Conservation (phyloP, 345 rosid genomes). For the Salix exigua region DNA sequence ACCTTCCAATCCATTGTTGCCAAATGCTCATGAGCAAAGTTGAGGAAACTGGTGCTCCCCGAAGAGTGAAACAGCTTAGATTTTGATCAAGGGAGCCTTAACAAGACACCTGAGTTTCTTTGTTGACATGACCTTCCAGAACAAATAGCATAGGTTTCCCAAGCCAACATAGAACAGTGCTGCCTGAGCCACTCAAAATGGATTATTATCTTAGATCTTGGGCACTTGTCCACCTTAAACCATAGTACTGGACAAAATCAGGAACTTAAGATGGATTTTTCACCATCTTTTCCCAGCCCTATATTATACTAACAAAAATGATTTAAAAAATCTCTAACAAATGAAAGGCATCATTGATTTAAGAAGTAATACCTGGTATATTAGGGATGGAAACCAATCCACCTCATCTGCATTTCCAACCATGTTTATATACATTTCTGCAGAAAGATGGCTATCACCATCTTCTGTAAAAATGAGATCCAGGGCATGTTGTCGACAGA, state of each 20-base stretch:
- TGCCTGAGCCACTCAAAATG: too few relatives aligned
- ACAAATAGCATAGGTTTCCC: too few relatives aligned
- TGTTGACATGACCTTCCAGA: too few relatives aligned
- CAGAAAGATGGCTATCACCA: constrained; percentile 87
- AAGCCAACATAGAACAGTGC: too few relatives aligned
- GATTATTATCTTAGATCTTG: too few relatives aligned
- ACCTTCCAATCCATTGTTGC: too few relatives aligned
- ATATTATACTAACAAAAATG: background rate
- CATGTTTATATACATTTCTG: constrained; percentile 87
- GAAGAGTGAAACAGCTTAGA: too few relatives aligned
- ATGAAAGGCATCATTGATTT: background rate
- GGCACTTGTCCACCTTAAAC: background rate
- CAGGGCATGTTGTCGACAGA: constrained; percentile 95
- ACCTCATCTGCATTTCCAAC: constrained; percentile 67
- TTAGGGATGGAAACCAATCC: constrained; percentile 82
- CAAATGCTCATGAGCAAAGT: too few relatives aligned
- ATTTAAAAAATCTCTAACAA: too few relatives aligned
- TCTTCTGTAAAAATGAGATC: constrained; percentile 97
- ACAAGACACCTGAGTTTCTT: too few relatives aligned
- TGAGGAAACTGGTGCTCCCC: too few relatives aligned
- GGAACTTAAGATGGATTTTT: background rate
- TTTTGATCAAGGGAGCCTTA: too few relatives aligned
- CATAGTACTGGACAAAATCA: background rate
- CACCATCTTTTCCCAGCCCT: background rate
- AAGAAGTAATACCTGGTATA: constrained; percentile 71